These are phyloP conservation scores for Ichthyophthirius multifiliis DNA, from an alignment of 169 alveolate species.

Conservation along the genomic window DNA sequence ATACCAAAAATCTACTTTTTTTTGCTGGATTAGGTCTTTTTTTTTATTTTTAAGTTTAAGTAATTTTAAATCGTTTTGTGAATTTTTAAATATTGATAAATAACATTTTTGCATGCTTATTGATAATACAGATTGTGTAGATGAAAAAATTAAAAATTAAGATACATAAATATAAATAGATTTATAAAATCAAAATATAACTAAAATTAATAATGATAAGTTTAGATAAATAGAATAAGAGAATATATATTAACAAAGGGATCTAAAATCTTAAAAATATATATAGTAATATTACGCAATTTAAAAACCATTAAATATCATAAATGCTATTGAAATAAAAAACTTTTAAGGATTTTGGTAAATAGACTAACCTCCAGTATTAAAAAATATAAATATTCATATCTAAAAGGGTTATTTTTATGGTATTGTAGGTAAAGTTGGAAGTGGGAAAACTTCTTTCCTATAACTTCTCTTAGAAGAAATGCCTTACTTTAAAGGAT, in stretches of 20 bases:
- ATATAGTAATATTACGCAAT: too few relatives aligned
- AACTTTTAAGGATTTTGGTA: slow-evolving; percentile 19
- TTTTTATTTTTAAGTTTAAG: neutral
- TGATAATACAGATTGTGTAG: neutral
- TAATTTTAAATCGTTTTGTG: neutral
- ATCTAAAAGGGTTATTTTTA: slow-evolving; percentile 77
- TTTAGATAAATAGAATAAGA: neutral
- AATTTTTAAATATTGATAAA: neutral
- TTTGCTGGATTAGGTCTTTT: neutral
- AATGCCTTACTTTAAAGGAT: slow-evolving; percentile 15
- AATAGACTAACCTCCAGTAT: slow-evolving; percentile 27
- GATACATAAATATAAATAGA: neutral
- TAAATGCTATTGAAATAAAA: neutral
- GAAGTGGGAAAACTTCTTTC: slow-evolving; percentile 87
- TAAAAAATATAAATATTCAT: slow-evolving; percentile 42
- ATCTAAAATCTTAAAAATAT: too few relatives aligned
- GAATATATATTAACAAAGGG: too few relatives aligned
- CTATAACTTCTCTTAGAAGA: slow-evolving; percentile 48
- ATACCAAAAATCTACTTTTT: neutral
- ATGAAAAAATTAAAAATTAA: neutral
- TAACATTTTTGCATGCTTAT: neutral
- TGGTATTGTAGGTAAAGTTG: slow-evolving; percentile 86
- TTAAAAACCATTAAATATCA: neutral
- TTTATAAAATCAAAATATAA: neutral
- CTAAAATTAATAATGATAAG: neutral